Base-by-base conservation (phyloP, 169 alveolate genomes). In the Plasmodium gallinaceum region DNA sequence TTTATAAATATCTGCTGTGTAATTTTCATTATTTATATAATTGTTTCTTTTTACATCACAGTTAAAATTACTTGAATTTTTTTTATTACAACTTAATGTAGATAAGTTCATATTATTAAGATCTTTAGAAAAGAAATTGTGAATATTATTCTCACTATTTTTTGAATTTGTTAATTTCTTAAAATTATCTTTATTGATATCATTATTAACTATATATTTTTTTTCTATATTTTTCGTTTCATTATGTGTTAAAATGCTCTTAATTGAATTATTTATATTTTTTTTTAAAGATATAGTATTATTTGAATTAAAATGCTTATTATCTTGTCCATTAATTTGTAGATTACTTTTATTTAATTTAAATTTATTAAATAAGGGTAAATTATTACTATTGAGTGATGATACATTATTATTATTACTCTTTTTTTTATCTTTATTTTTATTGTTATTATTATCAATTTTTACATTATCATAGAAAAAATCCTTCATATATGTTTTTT, bases 401-500 rank as follows among this genome's bases (percentile, higher is more conserved):
- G n/a, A n/a, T n/a, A n/a, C n/a, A 32, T 64, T 20, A 64, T 32
- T 39, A 4, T 14, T 2, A 9, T 64, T 64, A 43, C 18, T 32
- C 5, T 22, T 68, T n/a, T 16, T n/a, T 2, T 20, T 48, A 37
- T 16, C 7, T 14, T 18, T 32, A 16, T 37, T 54, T 5, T n/a
- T 18, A 60, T 26, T 54, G 16, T 32, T 57, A 45, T 22, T 71
- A 26, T 20, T 45, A 65, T 58, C 61, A 18, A 42, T 60, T 22
- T 45, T 24, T 16, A 51, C 20, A 10, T 39, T 62, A 46, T 83
- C 54, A 4, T 62, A 26, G 57, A 14, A 39, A 0, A 16, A 71
- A 26, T 39, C 60, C 5, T 60, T 83, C 52, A 5, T 42, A 73
- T 71, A 24, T 51, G 51, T 54, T 54, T 68, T 83, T 52, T 68